These are phyloP conservation scores for Geotrichum fermentans DNA, from an alignment of 1,139 yeast genomes.

Conservation along the genomic window DNA sequence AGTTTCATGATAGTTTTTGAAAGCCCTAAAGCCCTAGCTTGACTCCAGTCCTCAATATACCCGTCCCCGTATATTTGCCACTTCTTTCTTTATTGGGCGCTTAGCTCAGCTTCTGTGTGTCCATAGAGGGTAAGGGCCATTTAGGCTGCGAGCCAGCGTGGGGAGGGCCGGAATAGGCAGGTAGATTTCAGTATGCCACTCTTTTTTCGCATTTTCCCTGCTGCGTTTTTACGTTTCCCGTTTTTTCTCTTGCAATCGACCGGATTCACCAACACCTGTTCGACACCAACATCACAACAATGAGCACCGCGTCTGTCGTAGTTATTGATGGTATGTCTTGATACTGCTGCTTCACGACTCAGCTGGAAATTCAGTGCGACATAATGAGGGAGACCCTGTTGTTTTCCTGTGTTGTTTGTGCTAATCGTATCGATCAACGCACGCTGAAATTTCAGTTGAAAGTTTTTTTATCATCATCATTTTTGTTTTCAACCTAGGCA, in stretches of 20 bases:
- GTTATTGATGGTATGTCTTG: slow-evolving; percentile 21
- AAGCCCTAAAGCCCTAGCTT: slow-evolving; percentile 12
- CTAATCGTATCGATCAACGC: neutral
- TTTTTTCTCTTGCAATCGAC: slow-evolving; percentile 11
- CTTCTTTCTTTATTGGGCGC: neutral
- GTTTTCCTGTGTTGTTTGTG: neutral
- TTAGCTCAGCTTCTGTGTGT: neutral
- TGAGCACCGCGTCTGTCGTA: slow-evolving; percentile 21
- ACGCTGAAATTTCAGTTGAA: neutral
- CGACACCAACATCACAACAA: slow-evolving; percentile 19
- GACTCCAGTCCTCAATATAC: neutral
- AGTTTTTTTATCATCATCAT: neutral
- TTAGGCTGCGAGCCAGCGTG: neutral
- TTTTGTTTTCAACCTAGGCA: neutral
- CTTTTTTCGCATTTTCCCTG: slow-evolving; percentile 1
- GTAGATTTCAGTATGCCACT: slow-evolving; percentile 8
- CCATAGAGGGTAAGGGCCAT: slow-evolving; percentile 7
- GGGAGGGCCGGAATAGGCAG: neutral
- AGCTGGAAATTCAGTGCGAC: too few species aligned
- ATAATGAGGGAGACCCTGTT: neutral
- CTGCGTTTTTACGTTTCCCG: too few species aligned
- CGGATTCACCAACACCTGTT: slow-evolving; percentile 16
- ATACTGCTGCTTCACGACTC: too few species aligned
- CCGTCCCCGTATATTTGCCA: neutral
- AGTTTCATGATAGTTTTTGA: too few species aligned